These are phyloP conservation scores for Achaetomiella virescens DNA, from an alignment of 495 filamentous ascomycete species.

Conservation along the genomic window DNA sequence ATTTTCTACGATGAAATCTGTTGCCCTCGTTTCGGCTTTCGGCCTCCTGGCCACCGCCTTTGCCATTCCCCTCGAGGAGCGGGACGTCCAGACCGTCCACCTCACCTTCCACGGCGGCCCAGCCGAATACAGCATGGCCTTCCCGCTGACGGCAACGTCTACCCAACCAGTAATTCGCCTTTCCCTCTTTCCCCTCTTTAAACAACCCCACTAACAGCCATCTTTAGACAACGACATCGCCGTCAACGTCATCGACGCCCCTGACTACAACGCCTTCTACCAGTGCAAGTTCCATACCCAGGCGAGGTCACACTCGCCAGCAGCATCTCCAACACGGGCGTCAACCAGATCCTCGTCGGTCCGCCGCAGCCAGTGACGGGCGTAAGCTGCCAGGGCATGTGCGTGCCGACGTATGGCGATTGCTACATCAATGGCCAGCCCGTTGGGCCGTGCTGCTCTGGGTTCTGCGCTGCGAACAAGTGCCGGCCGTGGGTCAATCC, in stretches of 20 bases:
- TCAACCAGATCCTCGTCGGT: conserved; percentile 25
- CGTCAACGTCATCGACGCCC: conserved; percentile 26
- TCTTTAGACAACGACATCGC: conserved; percentile 22
- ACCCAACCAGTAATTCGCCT: conserved; percentile 20
- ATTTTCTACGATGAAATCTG: conserved; percentile 18
- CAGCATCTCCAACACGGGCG: conserved; percentile 17
- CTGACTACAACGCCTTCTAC: conserved; percentile 24
- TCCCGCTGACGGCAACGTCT: conserved; percentile 25
- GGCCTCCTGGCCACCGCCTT: conserved; percentile 11
- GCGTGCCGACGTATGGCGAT: conserved; percentile 21
- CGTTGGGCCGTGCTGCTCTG: conserved; percentile 26
- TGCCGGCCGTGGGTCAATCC: conserved; percentile 25
- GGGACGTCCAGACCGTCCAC: conserved; percentile 23
- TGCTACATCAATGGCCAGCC: conserved; percentile 25
- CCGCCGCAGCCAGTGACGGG: conserved; percentile 25
- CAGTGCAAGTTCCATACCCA: conserved; percentile 23
- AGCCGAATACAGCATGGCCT: conserved; percentile 21
- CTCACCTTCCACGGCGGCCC: conserved; percentile 28
- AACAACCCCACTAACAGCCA: background rate
- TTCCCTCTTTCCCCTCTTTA: background rate
- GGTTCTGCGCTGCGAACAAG: conserved; percentile 28
- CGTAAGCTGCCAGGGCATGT: conserved; percentile 26
- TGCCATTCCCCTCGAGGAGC: conserved; percentile 17
- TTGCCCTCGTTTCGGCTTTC: conserved; percentile 8
- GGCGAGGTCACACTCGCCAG: conserved; percentile 16